Evolutionary conservation across 2,329 filamentous ascomycete genomes (phyloP).

Genomic region (Tolypocladium inflatum): DNA sequence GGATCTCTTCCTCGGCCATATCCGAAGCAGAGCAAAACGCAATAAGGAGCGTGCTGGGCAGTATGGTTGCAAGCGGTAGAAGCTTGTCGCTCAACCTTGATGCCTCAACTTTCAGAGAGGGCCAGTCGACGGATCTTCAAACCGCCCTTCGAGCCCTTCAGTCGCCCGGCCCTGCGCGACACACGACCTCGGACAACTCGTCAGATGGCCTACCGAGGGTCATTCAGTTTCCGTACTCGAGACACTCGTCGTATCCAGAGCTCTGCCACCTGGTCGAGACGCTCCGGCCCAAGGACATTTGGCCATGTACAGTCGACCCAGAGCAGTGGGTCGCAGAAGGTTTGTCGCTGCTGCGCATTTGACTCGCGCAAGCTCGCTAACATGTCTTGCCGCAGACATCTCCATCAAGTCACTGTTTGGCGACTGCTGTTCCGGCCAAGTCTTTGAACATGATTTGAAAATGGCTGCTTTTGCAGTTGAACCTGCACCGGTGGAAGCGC

Average conservation of each 20-base stretch:
- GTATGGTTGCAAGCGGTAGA: constrained; percentile 11
- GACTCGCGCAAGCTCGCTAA: background rate
- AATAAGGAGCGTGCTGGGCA: constrained; percentile 7
- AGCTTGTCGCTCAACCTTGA: constrained; percentile 15
- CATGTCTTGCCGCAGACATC: constrained; percentile 23
- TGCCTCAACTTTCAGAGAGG: constrained; percentile 7
- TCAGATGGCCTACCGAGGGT: constrained; percentile 22
- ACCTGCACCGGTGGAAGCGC: background rate
- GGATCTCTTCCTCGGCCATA: constrained; percentile 8
- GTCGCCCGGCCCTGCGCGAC: background rate
- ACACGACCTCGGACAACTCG: background rate
- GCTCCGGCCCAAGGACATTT: constrained; percentile 67
- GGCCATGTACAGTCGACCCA: constrained; percentile 68
- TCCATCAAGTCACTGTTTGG: constrained; percentile 67
- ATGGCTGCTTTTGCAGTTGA: constrained; percentile 33
- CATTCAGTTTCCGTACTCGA: constrained; percentile 71
- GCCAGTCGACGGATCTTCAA: constrained; percentile 6
- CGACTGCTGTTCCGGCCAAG: constrained; percentile 47
- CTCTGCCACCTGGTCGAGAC: constrained; percentile 58
- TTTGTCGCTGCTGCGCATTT: background rate
- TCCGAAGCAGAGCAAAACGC: constrained; percentile 2
- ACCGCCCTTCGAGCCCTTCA: constrained; percentile 1
- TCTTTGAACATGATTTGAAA: constrained; percentile 55
- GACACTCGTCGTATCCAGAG: constrained; percentile 81
- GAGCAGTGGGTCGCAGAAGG: constrained; percentile 50